phyloP scores from a whole-genome alignment of 257 asterid genomes.

The Solanum chmielewskii region DNA sequence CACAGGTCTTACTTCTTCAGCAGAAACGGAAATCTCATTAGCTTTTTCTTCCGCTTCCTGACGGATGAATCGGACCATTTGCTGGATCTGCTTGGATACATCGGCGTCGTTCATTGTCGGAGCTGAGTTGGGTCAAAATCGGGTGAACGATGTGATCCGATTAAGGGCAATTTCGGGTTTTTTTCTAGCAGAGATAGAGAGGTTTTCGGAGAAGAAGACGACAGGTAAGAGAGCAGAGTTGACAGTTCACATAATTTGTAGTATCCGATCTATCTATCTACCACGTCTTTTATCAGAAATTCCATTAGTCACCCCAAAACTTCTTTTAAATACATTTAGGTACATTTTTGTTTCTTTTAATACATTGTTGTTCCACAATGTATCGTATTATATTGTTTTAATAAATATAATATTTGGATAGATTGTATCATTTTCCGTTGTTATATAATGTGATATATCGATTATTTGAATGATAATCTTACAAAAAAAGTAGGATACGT shows the following conservation, averaged over 20 bases:
- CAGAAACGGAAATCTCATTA: conserved; percentile 92
- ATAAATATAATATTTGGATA: too few species aligned
- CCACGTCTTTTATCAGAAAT: background rate
- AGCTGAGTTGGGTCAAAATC: background rate
- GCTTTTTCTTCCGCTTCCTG: conserved; percentile 99
- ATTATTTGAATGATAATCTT: too few species aligned
- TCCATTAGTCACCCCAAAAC: background rate
- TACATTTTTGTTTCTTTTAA: background rate
- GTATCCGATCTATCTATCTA: background rate
- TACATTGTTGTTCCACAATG: too few species aligned
- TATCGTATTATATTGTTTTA: too few species aligned
- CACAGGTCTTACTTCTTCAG: conserved; percentile 60
- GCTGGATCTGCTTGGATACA: conserved; percentile 99
- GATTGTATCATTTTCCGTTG: too few species aligned
- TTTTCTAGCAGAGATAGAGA: background rate
- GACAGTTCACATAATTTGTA: background rate
- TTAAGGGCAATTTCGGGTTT: background rate
- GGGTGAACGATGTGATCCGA: background rate
- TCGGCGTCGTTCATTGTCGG: conserved; percentile 82
- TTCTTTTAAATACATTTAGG: background rate
- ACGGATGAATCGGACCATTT: conserved; percentile 99
- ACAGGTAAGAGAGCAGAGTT: background rate
- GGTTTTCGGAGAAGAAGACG: background rate
- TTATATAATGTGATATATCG: too few species aligned
- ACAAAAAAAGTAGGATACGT: too few species aligned